A percentile compares a stretch with the other conserved stretches of the same genome.
Conservation (phyloP, 352 stramenopile genomes). For the Pythium monospermum region DNA sequence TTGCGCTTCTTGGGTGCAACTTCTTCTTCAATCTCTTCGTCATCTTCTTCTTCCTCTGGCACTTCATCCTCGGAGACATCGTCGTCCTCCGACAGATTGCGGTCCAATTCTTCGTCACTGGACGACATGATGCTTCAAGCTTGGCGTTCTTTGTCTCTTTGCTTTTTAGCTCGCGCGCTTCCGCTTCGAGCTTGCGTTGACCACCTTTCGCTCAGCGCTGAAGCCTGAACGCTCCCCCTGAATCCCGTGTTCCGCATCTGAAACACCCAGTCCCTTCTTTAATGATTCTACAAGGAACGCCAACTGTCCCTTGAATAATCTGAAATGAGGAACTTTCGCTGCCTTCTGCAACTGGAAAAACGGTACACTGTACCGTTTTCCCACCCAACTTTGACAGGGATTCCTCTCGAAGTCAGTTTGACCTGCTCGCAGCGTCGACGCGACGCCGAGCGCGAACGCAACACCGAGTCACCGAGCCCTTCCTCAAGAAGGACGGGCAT, state of each 20-base stretch:
- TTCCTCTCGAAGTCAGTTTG: constrained; percentile 20
- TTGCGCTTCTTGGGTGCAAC: constrained; percentile 72
- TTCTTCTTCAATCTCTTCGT: constrained; percentile 53
- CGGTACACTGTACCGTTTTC: constrained; percentile 16
- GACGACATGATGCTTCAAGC: constrained; percentile 59
- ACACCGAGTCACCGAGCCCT: no score
- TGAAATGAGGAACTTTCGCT: no score
- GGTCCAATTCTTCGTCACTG: constrained; percentile 80
- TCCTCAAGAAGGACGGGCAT: no score
- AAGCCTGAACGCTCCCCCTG: neutral
- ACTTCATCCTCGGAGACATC: constrained; percentile 72
- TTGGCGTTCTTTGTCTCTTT: constrained; percentile 1
- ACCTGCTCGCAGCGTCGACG: constrained; percentile 2
- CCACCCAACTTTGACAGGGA: neutral
- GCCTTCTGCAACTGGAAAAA: constrained; percentile 2
- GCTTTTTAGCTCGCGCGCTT: neutral
- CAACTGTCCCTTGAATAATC: no score
- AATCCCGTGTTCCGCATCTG: constrained; percentile 16
- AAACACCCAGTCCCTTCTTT: constrained; percentile 11
- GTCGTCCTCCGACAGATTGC: constrained; percentile 80
- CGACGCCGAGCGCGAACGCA: neutral
- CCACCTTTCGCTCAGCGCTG: constrained; percentile 15
- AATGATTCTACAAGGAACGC: neutral
- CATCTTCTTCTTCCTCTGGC: constrained; percentile 64
- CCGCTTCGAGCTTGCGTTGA: no score